Evolutionary conservation across 257 asterid genomes (phyloP).

Genomic region (Solanum habrochaites): DNA sequence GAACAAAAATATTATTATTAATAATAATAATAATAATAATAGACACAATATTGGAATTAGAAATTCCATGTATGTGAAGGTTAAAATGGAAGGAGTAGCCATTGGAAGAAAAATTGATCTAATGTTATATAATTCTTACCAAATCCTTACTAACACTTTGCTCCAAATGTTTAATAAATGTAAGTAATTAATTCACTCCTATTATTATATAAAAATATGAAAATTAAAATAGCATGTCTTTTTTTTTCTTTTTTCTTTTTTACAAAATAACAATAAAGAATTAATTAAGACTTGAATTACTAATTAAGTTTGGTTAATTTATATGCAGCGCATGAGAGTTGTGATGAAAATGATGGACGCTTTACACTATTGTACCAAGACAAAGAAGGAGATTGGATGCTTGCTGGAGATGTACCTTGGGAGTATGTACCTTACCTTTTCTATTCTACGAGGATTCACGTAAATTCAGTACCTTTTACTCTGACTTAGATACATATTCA

Average conservation of each 20-base stretch:
- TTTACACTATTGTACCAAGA: conserved; percentile 43
- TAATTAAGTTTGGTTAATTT: neutral
- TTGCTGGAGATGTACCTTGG: conserved; percentile 53
- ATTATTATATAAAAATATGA: neutral
- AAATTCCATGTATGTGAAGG: conserved; percentile 43
- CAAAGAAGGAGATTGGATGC: conserved; percentile 52
- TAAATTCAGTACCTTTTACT: too few species aligned
- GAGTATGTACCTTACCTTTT: conserved; percentile 24
- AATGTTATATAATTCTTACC: conserved; percentile 19
- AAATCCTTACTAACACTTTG: conserved; percentile 21
- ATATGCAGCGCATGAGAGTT: conserved; percentile 11
- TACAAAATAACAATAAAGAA: neutral
- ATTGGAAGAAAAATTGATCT: conserved; percentile 56
- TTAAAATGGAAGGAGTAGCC: conserved; percentile 67
- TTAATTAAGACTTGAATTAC: neutral
- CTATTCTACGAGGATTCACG: too few species aligned
- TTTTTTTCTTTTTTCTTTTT: too few species aligned
- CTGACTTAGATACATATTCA: neutral
- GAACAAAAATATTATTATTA: neutral
- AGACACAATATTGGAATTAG: neutral
- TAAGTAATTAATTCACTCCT: conserved; percentile 4
- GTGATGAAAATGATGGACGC: conserved; percentile 9
- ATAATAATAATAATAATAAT: neutral
- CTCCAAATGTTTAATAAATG: conserved; percentile 38
- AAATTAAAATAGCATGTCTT: neutral